Evolutionary conservation across 306 rosid species (phyloP).

Genomic region (Acacia acuminata): DNA sequence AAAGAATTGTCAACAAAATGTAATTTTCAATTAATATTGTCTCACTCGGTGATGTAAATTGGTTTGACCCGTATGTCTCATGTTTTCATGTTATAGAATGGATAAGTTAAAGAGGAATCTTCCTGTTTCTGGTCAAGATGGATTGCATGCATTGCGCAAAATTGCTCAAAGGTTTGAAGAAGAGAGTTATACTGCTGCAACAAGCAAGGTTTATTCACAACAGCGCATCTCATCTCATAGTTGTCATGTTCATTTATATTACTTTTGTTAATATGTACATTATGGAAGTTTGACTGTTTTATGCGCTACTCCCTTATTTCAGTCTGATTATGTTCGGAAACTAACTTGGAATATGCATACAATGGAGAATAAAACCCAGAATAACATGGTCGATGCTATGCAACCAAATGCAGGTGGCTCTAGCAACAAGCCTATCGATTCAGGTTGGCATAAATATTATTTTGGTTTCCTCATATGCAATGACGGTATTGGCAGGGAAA

Average conservation of each 20-base stretch:
- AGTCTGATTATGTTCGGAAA: slow-evolving; percentile 25
- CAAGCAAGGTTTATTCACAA: slow-evolving; percentile 55
- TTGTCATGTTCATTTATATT: slow-evolving; percentile 7
- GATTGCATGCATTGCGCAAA: slow-evolving; percentile 57
- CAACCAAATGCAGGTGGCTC: slow-evolving; percentile 44
- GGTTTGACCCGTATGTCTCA: background rate
- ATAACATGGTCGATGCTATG: slow-evolving; percentile 28
- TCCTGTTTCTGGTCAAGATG: slow-evolving; percentile 63
- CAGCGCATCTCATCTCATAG: background rate
- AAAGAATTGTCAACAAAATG: slow-evolving; percentile 56
- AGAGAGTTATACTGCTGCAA: slow-evolving; percentile 59
- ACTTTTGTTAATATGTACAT: background rate
- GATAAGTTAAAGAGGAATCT: slow-evolving; percentile 67
- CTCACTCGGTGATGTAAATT: slow-evolving; percentile 1
- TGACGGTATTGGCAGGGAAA: slow-evolving; percentile 4
- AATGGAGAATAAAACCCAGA: slow-evolving; percentile 51
- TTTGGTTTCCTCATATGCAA: background rate
- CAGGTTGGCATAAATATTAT: slow-evolving; percentile 45
- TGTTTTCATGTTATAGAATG: slow-evolving; percentile 52
- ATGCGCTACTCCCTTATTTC: background rate
- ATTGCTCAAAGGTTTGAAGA: slow-evolving; percentile 88
- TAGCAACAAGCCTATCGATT: slow-evolving; percentile 63
- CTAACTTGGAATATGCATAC: background rate
- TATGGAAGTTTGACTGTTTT: slow-evolving; percentile 19
- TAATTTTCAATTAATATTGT: slow-evolving; percentile 34